phyloP scores from a whole-genome alignment of 257 asterid species.

The Solanum appendiculatum region DNA sequence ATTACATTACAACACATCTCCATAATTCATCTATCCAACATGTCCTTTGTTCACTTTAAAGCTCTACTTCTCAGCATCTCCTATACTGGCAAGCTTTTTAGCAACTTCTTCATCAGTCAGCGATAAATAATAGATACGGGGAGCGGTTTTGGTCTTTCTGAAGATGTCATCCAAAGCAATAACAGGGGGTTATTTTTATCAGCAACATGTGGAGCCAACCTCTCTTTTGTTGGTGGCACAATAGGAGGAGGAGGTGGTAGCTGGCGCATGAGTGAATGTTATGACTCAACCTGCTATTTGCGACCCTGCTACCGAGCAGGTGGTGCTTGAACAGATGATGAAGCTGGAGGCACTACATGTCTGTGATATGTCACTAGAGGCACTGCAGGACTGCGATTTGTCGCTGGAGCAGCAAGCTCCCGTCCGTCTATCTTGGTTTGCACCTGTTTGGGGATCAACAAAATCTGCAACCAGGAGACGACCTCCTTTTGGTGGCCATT shows the following conservation, averaged over 20 bases:
- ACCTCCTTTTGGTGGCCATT: constrained; percentile 31
- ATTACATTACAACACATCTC: not conserved
- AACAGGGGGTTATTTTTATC: constrained; percentile 4
- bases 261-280: not conserved
- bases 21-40: not conserved
- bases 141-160: constrained; percentile 19
- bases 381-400: not conserved
- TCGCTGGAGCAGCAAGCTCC: not conserved
- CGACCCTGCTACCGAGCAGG: constrained; percentile 3
- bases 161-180: constrained; percentile 24
- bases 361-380: not conserved
- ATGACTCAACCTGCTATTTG: not conserved
- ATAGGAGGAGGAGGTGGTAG: not conserved
- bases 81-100: constrained; percentile 2
- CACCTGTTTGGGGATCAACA: constrained; percentile 27
- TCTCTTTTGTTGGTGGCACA: not conserved
- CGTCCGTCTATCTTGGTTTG: constrained; percentile 3
- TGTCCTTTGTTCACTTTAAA: not conserved
- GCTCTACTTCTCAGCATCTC: not conserved
- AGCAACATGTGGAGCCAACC: not conserved
- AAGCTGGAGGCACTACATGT: not conserved
- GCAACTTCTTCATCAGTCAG: constrained; percentile 25
- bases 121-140: constrained; percentile 27
- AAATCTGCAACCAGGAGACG: constrained; percentile 24
- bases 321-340: not conserved